A percentile compares a stretch with the other conserved stretches of the same genome.
Conservation (phyloP, 768 basidiomycete species). For the Podaxis sp. region DNA sequence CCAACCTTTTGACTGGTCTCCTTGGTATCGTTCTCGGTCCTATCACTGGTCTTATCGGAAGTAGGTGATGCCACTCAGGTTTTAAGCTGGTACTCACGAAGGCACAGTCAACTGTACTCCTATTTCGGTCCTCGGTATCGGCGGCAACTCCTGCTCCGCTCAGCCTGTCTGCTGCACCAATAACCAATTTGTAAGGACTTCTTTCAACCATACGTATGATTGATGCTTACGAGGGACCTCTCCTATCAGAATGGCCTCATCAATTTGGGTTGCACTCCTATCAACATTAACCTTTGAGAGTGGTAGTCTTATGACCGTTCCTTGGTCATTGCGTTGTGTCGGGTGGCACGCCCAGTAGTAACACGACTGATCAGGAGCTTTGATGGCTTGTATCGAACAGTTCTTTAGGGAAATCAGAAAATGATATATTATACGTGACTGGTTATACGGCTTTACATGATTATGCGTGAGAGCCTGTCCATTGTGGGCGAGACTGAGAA, state of each 20-base stretch:
- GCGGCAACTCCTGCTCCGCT: conserved; percentile 19
- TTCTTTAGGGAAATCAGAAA: too few species aligned
- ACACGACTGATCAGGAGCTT: too few species aligned
- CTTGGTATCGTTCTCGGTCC: conserved; percentile 13
- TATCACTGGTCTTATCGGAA: conserved; percentile 22
- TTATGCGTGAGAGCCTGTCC: too few species aligned
- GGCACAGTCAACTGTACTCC: conserved; percentile 23
- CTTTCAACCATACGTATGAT: background rate
- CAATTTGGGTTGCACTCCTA: conserved; percentile 1
- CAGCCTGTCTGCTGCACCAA: conserved; percentile 12
- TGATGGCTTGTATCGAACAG: too few species aligned
- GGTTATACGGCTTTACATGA: too few species aligned
- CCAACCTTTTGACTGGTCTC: conserved; percentile 9
- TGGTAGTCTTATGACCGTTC: too few species aligned
- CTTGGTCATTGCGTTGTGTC: too few species aligned
- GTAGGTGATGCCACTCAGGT: background rate
- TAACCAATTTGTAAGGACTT: conserved; percentile 3
- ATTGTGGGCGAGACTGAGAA: too few species aligned
- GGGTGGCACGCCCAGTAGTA: too few species aligned
- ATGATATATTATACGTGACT: too few species aligned
- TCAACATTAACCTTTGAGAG: background rate
- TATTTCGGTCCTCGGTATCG: conserved; percentile 22
- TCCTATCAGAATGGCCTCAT: conserved; percentile 1
- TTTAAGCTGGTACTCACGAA: background rate
- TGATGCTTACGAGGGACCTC: background rate